Base-by-base conservation (phyloP, 768 basidiomycete genomes). In the Infundibulicybe gibba region DNA sequence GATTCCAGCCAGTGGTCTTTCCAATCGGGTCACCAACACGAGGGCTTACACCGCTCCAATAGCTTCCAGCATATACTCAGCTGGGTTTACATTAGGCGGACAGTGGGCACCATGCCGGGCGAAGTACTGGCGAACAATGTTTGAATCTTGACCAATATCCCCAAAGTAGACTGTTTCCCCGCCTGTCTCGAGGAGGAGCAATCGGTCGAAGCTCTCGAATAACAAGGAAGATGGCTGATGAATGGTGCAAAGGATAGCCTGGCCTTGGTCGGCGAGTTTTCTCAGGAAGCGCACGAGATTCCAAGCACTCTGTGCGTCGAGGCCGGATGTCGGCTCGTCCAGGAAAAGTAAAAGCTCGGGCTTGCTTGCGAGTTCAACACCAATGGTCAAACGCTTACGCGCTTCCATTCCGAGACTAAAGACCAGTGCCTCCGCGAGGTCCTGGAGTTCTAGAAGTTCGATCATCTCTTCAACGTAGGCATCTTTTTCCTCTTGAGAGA, bases 131-230 rank as follows among this genome's bases (percentile, higher is more conserved):
- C 79, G 81, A 41, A 94, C 68, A 32, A 81, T 70, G 2, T 67
- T 57, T 3, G 89, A 87, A 51, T 90, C 86, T 37, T 72, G 61
- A 39, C 91, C 93, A 42, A 94, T 90, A 50, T 89, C 86, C 37
- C 92, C 93, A 58, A 90, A 94, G 73, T 94, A 95, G n/a, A 94
- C 89, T 0, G 91, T 93, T 61, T 90, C 83, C 6, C 93, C 93
- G 1, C 93, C 93, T 13, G 73, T 71, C 56, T 92, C 83, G 13
- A 86, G 68, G 9, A 87, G 68, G 20, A 88, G 61, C 39, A 86
- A 65, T 33, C 82, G 76, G 54, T 87, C 93, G 54, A 97, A 94
- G 56, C 83, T 83, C 63, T 92, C 86, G 65, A 95, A 94, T 2
- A 95, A 70, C 15, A 91, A 74, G 3, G 89, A 81, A 3, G 89